Evolutionary conservation across 2,329 filamentous ascomycete species (phyloP).

Genomic region (Phialophora chinensis): DNA sequence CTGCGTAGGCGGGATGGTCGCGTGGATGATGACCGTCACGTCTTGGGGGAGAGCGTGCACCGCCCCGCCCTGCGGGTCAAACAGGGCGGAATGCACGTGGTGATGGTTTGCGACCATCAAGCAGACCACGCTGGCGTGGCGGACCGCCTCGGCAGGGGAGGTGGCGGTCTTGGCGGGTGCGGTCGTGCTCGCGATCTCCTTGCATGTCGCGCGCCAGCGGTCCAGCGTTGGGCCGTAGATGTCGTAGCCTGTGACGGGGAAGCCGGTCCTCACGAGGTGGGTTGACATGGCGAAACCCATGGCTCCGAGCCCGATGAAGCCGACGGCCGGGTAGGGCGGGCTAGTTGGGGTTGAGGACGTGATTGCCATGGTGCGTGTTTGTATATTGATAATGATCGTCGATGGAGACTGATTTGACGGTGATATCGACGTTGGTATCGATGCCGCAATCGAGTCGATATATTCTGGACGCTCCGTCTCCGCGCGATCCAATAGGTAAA

Average conservation of each 20-base stretch:
- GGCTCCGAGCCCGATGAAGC: conserved; percentile 77
- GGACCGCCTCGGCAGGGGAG: conserved; percentile 65
- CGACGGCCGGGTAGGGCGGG: conserved; percentile 56
- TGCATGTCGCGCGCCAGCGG: conserved; percentile 68
- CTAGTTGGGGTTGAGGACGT: conserved; percentile 1
- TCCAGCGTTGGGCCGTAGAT: conserved; percentile 71
- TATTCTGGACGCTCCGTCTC: too few relatives aligned
- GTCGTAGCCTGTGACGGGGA: conserved; percentile 73
- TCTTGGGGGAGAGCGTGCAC: conserved; percentile 58
- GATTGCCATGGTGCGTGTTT: neutral
- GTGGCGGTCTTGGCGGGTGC: conserved; percentile 61
- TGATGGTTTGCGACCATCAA: conserved; percentile 78
- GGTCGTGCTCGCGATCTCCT: conserved; percentile 64
- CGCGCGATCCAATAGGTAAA: too few relatives aligned
- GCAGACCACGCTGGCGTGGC: conserved; percentile 35
- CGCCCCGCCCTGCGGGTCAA: conserved; percentile 62
- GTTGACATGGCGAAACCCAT: conserved; percentile 86
- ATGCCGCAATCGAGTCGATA: too few relatives aligned
- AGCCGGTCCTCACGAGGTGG: conserved; percentile 71
- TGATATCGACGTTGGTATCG: too few relatives aligned
- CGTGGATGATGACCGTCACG: conserved; percentile 69
- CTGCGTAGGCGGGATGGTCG: conserved; percentile 72
- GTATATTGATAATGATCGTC: too few relatives aligned
- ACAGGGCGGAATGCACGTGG: conserved; percentile 70
- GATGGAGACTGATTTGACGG: too few relatives aligned